These are phyloP conservation scores for Litsea cubeba DNA, from an alignment of 164 flowering plant species.

Conservation along the genomic window DNA sequence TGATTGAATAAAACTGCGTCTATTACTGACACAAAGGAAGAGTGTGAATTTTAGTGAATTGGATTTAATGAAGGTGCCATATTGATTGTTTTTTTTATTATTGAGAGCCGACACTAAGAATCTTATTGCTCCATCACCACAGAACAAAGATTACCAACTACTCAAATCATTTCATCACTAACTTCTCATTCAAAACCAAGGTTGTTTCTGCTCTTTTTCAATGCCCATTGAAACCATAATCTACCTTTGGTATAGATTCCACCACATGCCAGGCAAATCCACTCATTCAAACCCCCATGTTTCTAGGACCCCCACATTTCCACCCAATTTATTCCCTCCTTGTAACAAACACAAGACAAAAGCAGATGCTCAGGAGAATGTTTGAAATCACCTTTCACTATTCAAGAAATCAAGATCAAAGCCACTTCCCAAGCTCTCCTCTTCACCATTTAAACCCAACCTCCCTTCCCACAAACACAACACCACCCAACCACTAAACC, in stretches of 20 bases:
- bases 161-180: not conserved
- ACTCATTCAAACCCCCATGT: constrained; percentile 9
- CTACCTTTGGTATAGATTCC: constrained; percentile 25
- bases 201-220: not conserved
- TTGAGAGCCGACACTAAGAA: no score
- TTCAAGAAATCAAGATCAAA: constrained; percentile 9
- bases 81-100: no score
- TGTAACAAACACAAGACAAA: constrained; percentile 23
- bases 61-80: no score
- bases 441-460: constrained; percentile 15
- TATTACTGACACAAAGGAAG: no score
- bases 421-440: not conserved
- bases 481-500: not conserved
- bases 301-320: not conserved
- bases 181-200: not conserved
- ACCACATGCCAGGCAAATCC: constrained; percentile 16
- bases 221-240: not conserved
- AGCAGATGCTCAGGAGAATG: constrained; percentile 25
- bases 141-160: not conserved
- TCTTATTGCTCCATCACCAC: no score
- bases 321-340: constrained; percentile 20
- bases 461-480: not conserved
- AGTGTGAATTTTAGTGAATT: no score
- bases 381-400: not conserved
- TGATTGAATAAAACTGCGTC: no score